Conservation (phyloP, 768 basidiomycete genomes). For the Termitomyces sp. region DNA sequence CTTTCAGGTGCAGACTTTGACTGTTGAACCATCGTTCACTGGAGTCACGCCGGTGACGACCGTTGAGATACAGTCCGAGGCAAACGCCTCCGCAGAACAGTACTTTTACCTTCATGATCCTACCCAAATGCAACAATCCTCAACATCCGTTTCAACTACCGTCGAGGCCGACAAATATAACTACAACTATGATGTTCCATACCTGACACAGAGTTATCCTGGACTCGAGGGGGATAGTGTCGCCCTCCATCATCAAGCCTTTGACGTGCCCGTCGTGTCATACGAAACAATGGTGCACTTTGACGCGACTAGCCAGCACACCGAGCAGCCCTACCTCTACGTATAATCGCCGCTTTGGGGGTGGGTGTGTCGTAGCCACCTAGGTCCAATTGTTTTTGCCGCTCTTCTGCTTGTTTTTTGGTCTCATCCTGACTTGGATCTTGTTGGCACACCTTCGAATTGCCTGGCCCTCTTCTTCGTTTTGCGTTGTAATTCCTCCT, state of each 20-base stretch:
- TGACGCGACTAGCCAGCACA: constrained; percentile 3
- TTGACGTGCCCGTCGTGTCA: constrained; percentile 7
- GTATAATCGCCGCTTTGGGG: background rate
- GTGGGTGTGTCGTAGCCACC: background rate
- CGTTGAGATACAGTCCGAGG: constrained; percentile 3
- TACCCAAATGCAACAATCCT: constrained; percentile 6
- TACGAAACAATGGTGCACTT: constrained; percentile 11
- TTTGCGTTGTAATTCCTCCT: background rate
- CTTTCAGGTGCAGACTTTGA: background rate
- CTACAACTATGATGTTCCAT: constrained; percentile 10
- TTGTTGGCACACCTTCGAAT: background rate
- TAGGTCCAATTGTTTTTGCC: constrained; percentile 1
- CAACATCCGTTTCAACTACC: background rate
- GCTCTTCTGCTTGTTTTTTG: constrained; percentile 3
- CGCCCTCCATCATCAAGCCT: constrained; percentile 11
- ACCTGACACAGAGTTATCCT: constrained; percentile 13
- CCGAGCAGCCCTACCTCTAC: constrained; percentile 7
- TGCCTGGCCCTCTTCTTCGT: background rate
- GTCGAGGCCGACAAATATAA: constrained; percentile 14
- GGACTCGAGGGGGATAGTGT: constrained; percentile 12
- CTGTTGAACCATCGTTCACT: constrained; percentile 2
- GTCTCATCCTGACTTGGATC: background rate
- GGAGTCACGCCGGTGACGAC: constrained; percentile 1
- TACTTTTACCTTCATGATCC: constrained; percentile 13
- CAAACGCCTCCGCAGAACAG: constrained; percentile 6